Evolutionary conservation across 176 grass and related monocot species (phyloP).

Genomic region (Aegilops sharonensis): DNA sequence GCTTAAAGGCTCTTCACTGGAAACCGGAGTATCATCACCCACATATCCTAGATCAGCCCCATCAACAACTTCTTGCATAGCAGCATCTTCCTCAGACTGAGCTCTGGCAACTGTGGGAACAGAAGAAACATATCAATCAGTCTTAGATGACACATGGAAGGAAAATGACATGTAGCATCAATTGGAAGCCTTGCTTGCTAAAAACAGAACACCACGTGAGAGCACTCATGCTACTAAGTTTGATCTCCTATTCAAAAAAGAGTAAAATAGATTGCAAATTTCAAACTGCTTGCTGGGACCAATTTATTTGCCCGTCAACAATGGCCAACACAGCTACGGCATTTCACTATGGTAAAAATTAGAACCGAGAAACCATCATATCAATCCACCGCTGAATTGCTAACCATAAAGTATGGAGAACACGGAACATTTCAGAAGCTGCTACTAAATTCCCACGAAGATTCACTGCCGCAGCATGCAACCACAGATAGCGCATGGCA

Average conservation of each 20-base stretch:
- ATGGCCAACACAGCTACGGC: not conserved
- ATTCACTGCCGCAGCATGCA: slow-evolving; percentile 6
- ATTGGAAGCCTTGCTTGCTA: not conserved
- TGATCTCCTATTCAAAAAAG: not conserved
- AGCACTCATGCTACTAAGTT: not conserved
- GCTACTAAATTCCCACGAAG: not conserved
- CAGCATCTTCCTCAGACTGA: slow-evolving; percentile 82
- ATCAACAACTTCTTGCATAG: slow-evolving; percentile 81
- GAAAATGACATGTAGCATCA: not conserved
- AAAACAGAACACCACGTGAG: not conserved
- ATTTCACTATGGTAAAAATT: not conserved
- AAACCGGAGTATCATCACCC: slow-evolving; percentile 81
- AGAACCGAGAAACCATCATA: not conserved
- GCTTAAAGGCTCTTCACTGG: slow-evolving; percentile 61
- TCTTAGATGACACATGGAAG: not conserved
- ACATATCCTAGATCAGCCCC: slow-evolving; percentile 85
- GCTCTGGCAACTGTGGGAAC: slow-evolving; percentile 55
- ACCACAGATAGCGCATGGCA: not conserved
- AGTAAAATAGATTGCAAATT: not conserved
- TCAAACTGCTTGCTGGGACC: not conserved
- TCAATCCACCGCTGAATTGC: not conserved
- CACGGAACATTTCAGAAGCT: not conserved
- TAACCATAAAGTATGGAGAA: not conserved
- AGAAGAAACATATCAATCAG: not conserved
- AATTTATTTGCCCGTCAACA: not conserved